Evolutionary conservation across 371 early-diverging fungal species (phyloP), one percentile per base, ranked within the genome.

Genomic region (Rhizopus arrhizus): DNA sequence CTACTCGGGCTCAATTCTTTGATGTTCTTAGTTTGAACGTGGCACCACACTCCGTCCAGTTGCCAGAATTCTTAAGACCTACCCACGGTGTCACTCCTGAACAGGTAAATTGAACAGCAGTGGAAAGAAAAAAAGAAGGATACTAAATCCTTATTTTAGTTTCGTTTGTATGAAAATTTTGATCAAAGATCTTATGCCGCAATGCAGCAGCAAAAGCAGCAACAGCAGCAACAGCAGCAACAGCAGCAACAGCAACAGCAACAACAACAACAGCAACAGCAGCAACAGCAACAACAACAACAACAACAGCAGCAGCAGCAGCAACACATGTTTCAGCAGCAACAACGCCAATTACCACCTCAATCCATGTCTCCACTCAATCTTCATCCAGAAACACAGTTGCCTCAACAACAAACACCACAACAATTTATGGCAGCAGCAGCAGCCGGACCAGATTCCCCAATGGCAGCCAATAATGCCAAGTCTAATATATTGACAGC

Each of bases 1-100:
- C 55, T 3, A 55, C n/a, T 29, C 16, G 33, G 11, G 16, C 56
- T 43, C 56, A 92, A 5, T 97, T 81, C 75, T 93, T 89, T 66
- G 98, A 97, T 72, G 78, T 90, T 56, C 74, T 85, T 13, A 88
- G 87, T 0, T 89, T 87, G 60, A 80, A 85, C 29, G 80, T 76
- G 15, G 72, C 89, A 6, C 85, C 89, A 22, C 96, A 92, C 59
- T 90, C 91, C 5, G 73, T 90, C 40, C 89, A 85, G 34, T 78
- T 96, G 34, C 97, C 98, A 0, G 97, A 97, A 12, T 66, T 81
- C 0, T 70, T 95, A 35, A 72, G 91, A 51, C 82, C 93, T 53
- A 91, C 84, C 0, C 84, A 84, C 53, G 93, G 92, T 2, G 79
- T 96, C 16, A 82, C 75, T n/a, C 72, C 86, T 0, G 86, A 85